These are phyloP conservation scores for Chondrostereum purpureum DNA, from an alignment of 1,284 basidiomycete species.

Conservation along the genomic window DNA sequence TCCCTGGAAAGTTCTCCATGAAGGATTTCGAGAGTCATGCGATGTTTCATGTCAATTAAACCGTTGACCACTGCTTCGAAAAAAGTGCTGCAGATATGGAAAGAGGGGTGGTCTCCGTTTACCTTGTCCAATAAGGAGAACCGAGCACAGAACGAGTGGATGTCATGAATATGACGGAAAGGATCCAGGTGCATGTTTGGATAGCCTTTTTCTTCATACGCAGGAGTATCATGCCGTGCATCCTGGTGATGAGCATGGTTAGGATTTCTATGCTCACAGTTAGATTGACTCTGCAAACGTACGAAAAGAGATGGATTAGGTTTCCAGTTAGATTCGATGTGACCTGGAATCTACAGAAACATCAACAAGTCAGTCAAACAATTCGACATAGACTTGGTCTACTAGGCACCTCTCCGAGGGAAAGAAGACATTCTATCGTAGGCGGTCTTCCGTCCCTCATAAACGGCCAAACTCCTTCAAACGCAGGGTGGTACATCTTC, in stretches of 20 bases:
- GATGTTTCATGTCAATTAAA: slow-evolving; percentile 15
- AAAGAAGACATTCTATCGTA: background rate
- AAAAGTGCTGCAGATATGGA: slow-evolving; percentile 13
- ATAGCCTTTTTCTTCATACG: background rate
- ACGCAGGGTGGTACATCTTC: background rate
- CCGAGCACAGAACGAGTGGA: slow-evolving; percentile 3
- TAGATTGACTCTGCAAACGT: too few relatives aligned
- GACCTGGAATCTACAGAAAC: slow-evolving; percentile 15
- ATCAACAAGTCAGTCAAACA: slow-evolving; percentile 14
- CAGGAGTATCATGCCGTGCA: background rate
- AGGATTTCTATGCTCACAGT: slow-evolving; percentile 6
- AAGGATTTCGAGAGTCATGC: slow-evolving; percentile 18
- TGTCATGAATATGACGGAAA: background rate
- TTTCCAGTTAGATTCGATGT: slow-evolving; percentile 21
- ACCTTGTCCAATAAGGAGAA: slow-evolving; percentile 1
- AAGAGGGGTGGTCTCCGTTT: slow-evolving; percentile 17
- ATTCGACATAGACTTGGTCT: slow-evolving; percentile 5
- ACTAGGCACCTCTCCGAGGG: background rate
- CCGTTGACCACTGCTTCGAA: too few relatives aligned
- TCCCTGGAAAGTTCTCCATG: slow-evolving; percentile 20
- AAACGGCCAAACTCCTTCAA: background rate
- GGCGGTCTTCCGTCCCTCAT: background rate
- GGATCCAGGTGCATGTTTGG: slow-evolving; percentile 2
- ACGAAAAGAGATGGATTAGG: slow-evolving; percentile 24
- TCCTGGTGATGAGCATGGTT: background rate